phyloP scores from a whole-genome alignment of 2,329 filamentous ascomycete genomes.

The Lecanosticta acicola region DNA sequence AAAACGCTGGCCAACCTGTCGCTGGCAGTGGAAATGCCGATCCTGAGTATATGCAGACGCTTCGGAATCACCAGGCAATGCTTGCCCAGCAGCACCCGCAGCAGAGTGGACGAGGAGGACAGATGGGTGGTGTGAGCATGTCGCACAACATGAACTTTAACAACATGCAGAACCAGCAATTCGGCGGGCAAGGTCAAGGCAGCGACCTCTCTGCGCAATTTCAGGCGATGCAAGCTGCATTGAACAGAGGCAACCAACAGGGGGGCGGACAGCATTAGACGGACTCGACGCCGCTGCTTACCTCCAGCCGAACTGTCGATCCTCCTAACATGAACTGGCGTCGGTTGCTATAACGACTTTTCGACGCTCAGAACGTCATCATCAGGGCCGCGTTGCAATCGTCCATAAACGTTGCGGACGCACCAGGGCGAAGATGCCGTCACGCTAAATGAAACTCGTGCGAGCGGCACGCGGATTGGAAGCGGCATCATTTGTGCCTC shows the following conservation, averaged over 20 bases:
- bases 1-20: conserved; percentile 18
- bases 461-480: too few species aligned
- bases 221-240: conserved; percentile 29
- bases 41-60: conserved; percentile 32
- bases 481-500: too few species aligned
- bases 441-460: too few species aligned
- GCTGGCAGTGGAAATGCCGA: conserved; percentile 17
- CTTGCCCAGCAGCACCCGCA: conserved; percentile 19
- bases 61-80: conserved; percentile 28
- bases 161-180: conserved; percentile 16
- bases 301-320: too few species aligned
- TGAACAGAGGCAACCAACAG: conserved; percentile 18
- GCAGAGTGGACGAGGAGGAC: conserved; percentile 11
- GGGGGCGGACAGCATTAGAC: conserved; percentile 2
- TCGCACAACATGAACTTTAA: conserved; percentile 18
- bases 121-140: conserved; percentile 21
- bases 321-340: too few species aligned
- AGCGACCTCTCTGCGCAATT: conserved; percentile 25
- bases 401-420: too few species aligned
- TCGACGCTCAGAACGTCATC: too few species aligned
- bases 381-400: too few species aligned
- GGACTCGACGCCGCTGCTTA: too few species aligned
- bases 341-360: too few species aligned
- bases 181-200: conserved; percentile 13
- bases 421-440: too few species aligned